Conservation (phyloP, 1,284 basidiomycete genomes). For the Leccinum angustisporum region DNA sequence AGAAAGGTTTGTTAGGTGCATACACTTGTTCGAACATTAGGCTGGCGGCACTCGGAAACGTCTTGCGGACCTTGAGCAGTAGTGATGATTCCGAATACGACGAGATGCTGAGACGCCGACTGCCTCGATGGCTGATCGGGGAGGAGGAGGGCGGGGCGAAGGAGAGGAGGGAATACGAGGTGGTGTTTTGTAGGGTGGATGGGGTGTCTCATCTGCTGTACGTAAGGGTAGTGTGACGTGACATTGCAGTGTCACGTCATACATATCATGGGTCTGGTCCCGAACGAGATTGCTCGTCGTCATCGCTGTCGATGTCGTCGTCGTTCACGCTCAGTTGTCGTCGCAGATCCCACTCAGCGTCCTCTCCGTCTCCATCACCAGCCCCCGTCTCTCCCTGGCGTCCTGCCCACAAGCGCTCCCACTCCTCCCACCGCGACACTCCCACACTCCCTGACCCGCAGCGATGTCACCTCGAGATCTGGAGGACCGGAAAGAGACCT, state of each 20-base stretch:
- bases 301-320: constrained; percentile 40
- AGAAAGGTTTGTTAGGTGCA: constrained; percentile 12
- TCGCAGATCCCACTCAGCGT: constrained; percentile 57
- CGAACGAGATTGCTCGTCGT: constrained; percentile 20
- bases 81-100: constrained; percentile 9
- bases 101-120: constrained; percentile 14
- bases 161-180: constrained; percentile 11
- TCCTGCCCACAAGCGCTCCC: constrained; percentile 47
- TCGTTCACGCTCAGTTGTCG: constrained; percentile 41
- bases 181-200: constrained; percentile 24
- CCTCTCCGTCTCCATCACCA: constrained; percentile 40
- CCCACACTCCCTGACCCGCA: constrained; percentile 40
- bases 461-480: constrained; percentile 53
- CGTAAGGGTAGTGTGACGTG: constrained; percentile 6
- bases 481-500: constrained; percentile 53
- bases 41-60: constrained; percentile 42
- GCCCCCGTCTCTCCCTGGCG: constrained; percentile 40
- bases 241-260: constrained; percentile 9
- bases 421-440: constrained; percentile 38
- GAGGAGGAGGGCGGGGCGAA: constrained; percentile 7
- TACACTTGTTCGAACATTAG: constrained; percentile 46
- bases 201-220: constrained; percentile 24
- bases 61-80: constrained; percentile 25
- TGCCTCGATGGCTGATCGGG: constrained; percentile 7
- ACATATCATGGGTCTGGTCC: constrained; percentile 2